Conservation (phyloP, 148 eudicot genomes). For the Rhododendron molle region DNA sequence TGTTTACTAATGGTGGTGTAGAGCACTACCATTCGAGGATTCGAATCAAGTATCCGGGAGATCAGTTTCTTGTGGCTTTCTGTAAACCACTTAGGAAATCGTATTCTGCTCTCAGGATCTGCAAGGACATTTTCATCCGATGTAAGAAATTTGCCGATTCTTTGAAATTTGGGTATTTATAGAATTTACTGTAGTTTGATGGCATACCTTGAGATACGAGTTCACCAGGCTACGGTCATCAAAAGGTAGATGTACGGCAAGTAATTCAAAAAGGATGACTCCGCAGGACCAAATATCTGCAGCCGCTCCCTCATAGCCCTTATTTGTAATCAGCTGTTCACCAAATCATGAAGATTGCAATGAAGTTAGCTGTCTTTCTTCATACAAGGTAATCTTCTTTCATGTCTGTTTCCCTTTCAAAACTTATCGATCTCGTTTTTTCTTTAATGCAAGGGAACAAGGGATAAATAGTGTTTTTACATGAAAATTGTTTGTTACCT, state of each 20-base stretch:
- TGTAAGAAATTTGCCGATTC: background rate
- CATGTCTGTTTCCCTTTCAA: background rate
- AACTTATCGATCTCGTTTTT: too few relatives aligned
- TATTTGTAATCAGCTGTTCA: conserved; percentile 38
- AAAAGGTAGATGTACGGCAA: conserved; percentile 51
- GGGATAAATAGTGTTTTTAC: background rate
- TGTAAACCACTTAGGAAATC: conserved; percentile 46
- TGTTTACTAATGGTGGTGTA: background rate
- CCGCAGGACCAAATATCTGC: too few relatives aligned
- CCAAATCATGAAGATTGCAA: background rate
- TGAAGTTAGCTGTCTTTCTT: background rate
- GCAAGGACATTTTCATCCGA: background rate
- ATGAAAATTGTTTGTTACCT: conserved; percentile 4
- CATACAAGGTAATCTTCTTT: background rate
- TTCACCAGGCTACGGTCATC: conserved; percentile 36
- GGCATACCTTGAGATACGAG: conserved; percentile 41
- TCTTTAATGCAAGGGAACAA: background rate
- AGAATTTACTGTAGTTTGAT: background rate
- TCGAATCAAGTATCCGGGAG: conserved; percentile 30
- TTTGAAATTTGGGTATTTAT: background rate
- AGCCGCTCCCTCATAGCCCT: too few relatives aligned
- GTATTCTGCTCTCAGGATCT: conserved; percentile 39
- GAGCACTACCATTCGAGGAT: conserved; percentile 26
- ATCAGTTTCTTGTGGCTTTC: conserved; percentile 32
- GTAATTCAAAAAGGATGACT: conserved; percentile 49